Percentiles rank a stretch among this genome's conserved stretches.
phyloP scores from a whole-genome alignment of 2,329 filamentous ascomycete genomes.

The Cephalotrichum gorgonifer region DNA sequence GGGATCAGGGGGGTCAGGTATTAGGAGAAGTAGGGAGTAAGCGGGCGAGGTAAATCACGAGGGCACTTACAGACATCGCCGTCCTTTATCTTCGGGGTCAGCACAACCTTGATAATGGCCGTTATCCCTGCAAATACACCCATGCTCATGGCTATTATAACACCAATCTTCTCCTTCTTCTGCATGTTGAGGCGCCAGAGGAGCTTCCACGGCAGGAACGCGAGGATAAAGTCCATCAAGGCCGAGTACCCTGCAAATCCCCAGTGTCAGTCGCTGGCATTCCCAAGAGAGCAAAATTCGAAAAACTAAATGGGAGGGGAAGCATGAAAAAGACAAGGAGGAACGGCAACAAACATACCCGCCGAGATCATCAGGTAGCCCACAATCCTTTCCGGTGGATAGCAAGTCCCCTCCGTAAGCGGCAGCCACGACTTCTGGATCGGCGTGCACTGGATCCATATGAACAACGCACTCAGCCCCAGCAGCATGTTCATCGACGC shows the following conservation, averaged over 20 bases:
- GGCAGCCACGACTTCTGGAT: constrained; percentile 15
- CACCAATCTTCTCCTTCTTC: constrained; percentile 15
- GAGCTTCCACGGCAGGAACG: constrained; percentile 15
- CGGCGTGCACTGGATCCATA: constrained; percentile 16
- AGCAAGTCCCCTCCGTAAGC: constrained; percentile 12
- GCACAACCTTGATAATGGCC: constrained; percentile 9
- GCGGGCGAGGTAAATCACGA: no score
- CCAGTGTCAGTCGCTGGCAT: background rate
- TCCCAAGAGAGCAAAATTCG: background rate
- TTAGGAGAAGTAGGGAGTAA: background rate
- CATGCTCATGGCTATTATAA: constrained; percentile 15
- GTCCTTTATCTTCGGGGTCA: constrained; percentile 5
- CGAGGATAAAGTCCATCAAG: constrained; percentile 11
- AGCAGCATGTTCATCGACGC: constrained; percentile 14
- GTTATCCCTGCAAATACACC: constrained; percentile 13
- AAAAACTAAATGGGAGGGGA: constrained; percentile 1
- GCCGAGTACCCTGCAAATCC: constrained; percentile 9
- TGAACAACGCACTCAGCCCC: constrained; percentile 12
- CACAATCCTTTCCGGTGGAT: constrained; percentile 6
- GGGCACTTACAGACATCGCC: constrained; percentile 4
- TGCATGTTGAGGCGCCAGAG: constrained; percentile 17
- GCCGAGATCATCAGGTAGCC: constrained; percentile 5
- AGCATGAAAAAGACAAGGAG: constrained; percentile 7
- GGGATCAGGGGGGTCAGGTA: no score
- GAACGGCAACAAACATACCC: constrained; percentile 1